Evolutionary conservation across 2,329 filamentous ascomycete genomes (phyloP).

Genomic region (Hawksworthiomyces lignivorus): DNA sequence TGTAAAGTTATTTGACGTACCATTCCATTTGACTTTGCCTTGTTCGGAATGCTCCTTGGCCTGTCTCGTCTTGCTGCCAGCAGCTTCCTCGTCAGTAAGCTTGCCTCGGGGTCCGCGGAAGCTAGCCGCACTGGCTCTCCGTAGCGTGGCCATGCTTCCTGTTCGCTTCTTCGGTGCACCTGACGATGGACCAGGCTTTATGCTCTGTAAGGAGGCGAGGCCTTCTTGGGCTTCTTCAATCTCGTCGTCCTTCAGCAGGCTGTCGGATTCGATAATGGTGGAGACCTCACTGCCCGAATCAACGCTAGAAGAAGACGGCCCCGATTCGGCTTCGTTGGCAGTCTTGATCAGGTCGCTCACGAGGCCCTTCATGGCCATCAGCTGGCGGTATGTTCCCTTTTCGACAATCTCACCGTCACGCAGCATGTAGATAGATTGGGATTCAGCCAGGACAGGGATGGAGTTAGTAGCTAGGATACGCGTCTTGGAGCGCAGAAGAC

Average conservation of each 20-base stretch:
- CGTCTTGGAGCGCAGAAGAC: slow-evolving; percentile 77
- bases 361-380: slow-evolving; percentile 89
- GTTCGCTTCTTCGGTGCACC: slow-evolving; percentile 44
- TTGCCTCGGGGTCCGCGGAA: slow-evolving; percentile 83
- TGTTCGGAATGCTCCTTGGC: slow-evolving; percentile 84
- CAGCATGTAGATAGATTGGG: slow-evolving; percentile 80
- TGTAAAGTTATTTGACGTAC: too few relatives aligned
- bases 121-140: slow-evolving; percentile 84
- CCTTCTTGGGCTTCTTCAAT: slow-evolving; percentile 73
- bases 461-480: slow-evolving; percentile 92
- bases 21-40: slow-evolving; percentile 93
- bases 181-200: slow-evolving; percentile 44
- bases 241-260: slow-evolving; percentile 55
- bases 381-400: slow-evolving; percentile 80
- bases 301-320: slow-evolving; percentile 24
- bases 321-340: slow-evolving; percentile 51
- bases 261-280: slow-evolving; percentile 47
- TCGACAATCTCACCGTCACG: slow-evolving; percentile 78
- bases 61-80: slow-evolving; percentile 70
- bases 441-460: slow-evolving; percentile 81
- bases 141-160: slow-evolving; percentile 71
- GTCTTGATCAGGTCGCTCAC: slow-evolving; percentile 79
- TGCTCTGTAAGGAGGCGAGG: slow-evolving; percentile 67
- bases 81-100: slow-evolving; percentile 73
- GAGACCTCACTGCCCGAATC: slow-evolving; percentile 45